Evolutionary conservation across 2,329 filamentous ascomycete genomes (phyloP).

Genomic region (Apiospora rasikravindrae): DNA sequence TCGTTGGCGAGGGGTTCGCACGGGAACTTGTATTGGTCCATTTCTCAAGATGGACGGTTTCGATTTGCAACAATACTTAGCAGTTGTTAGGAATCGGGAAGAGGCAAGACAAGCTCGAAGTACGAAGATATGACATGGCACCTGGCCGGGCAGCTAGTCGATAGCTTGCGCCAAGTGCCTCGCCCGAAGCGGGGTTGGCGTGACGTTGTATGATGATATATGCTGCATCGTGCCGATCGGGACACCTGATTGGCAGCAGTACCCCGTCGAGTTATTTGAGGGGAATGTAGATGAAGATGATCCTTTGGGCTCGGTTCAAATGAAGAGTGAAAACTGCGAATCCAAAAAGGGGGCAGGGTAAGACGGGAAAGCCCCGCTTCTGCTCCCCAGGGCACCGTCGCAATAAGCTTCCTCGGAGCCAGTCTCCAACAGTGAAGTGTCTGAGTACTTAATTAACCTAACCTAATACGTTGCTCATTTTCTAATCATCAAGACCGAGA

Average conservation of each 20-base stretch:
- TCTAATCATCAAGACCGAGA: too few relatives aligned
- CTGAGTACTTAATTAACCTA: not conserved
- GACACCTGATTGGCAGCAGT: not conserved
- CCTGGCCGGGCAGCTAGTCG: not conserved
- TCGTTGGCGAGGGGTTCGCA: slow-evolving; percentile 49
- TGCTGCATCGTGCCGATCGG: not conserved
- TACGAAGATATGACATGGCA: not conserved
- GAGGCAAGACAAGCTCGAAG: too few relatives aligned
- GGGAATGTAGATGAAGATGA: too few relatives aligned
- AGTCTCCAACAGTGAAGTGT: too few relatives aligned
- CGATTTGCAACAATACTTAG: not conserved
- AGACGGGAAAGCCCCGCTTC: not conserved
- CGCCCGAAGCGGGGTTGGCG: not conserved
- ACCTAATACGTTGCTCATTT: not conserved
- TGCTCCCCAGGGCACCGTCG: not conserved
- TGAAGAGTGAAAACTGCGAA: not conserved
- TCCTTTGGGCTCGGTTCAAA: too few relatives aligned
- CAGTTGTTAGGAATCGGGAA: not conserved
- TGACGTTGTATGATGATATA: not conserved
- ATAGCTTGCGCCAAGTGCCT: not conserved
- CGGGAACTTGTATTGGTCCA: slow-evolving; percentile 47
- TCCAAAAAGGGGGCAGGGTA: not conserved
- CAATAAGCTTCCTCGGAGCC: not conserved
- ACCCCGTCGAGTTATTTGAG: not conserved
- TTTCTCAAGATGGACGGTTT: not conserved